phyloP scores from a whole-genome alignment of 2,329 filamentous ascomycete genomes.

The Cryphonectria japonica region DNA sequence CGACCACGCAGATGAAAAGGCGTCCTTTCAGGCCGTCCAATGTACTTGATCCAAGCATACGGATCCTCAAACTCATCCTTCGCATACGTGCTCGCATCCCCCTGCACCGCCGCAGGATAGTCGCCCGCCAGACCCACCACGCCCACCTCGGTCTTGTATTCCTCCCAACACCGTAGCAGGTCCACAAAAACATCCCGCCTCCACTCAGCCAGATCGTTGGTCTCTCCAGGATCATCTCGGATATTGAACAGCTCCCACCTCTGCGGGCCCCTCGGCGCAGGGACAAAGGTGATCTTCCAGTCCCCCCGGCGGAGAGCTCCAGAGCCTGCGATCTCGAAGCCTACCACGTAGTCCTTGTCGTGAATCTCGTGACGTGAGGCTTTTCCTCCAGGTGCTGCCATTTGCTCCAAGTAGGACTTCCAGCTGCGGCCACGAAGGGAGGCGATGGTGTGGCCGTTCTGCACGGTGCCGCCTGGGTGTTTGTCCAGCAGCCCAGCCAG shows the following conservation, averaged over 20 bases:
- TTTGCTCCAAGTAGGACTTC: constrained; percentile 37
- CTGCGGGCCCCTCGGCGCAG: constrained; percentile 51
- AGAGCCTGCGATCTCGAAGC: constrained; percentile 42
- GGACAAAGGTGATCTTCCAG: constrained; percentile 50
- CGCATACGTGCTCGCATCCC: constrained; percentile 59
- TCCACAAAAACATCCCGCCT: constrained; percentile 38
- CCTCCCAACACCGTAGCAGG: constrained; percentile 41
- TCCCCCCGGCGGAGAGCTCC: constrained; percentile 41
- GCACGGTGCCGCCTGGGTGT: constrained; percentile 1
- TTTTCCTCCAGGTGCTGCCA: constrained; percentile 28
- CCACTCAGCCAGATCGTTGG: constrained; percentile 41
- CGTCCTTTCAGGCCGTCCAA: constrained; percentile 31
- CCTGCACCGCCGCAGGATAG: constrained; percentile 38
- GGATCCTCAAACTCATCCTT: constrained; percentile 68
- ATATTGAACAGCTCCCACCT: constrained; percentile 55
- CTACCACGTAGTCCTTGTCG: constrained; percentile 42
- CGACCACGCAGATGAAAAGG: constrained; percentile 36
- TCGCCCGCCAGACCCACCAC: constrained; percentile 62
- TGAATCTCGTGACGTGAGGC: constrained; percentile 39
- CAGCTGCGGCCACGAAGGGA: constrained; percentile 41
- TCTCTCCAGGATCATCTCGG: constrained; percentile 48
- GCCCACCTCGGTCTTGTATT: constrained; percentile 55
- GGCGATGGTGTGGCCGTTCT: constrained; percentile 40
- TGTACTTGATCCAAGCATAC: constrained; percentile 67
- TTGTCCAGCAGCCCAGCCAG: constrained; percentile 41